phyloP scores from a whole-genome alignment of 2,329 filamentous ascomycete species.

The Phialemonium atrogriseum region DNA sequence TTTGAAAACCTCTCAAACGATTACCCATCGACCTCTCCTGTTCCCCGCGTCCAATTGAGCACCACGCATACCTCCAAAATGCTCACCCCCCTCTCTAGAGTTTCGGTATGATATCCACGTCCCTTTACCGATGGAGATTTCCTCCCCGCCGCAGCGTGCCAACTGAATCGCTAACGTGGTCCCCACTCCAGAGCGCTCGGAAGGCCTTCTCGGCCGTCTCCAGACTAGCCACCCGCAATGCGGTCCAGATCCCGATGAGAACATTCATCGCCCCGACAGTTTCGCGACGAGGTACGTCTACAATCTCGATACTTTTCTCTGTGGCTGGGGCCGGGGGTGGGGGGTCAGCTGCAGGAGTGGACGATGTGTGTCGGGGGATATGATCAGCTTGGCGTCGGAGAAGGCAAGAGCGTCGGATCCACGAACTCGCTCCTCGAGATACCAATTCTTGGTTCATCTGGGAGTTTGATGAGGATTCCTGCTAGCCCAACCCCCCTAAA shows the following conservation, averaged over 20 bases:
- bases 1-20: constrained; percentile 35
- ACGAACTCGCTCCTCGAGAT: no score
- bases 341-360: neutral
- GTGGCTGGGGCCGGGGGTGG: neutral
- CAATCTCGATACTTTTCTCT: neutral
- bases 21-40: constrained; percentile 18
- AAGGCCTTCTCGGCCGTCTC: constrained; percentile 41
- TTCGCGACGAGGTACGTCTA: constrained; percentile 50
- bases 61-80: constrained; percentile 40
- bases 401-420: no score
- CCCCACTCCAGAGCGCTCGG: constrained; percentile 35
- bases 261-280: constrained; percentile 53
- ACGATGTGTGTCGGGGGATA: neutral
- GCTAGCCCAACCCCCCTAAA: neutral
- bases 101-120: constrained; percentile 39
- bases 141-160: no score
- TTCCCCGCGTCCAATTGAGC: constrained; percentile 36
- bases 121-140: constrained; percentile 2
- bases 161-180: constrained; percentile 2
- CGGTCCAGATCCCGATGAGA: constrained; percentile 37
- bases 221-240: constrained; percentile 38
- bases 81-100: constrained; percentile 47
- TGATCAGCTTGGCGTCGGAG: no score
- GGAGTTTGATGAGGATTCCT: no score
- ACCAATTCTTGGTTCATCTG: no score